These are phyloP conservation scores for Delitschia confertaspora DNA, from an alignment of 495 filamentous ascomycete species.

Conservation along the genomic window DNA sequence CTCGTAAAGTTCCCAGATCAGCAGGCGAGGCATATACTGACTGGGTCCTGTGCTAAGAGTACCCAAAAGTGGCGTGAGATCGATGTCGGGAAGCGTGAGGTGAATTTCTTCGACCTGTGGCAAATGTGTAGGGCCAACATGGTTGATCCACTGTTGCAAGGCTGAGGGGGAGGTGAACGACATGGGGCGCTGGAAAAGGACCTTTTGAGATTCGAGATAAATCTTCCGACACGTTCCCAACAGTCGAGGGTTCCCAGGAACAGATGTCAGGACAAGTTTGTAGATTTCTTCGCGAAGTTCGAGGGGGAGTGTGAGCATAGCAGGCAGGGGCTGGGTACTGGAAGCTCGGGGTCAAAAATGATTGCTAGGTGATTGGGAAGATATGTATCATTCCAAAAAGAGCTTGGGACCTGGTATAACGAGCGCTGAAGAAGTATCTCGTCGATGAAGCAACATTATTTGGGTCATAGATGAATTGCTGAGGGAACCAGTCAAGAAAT, in stretches of 20 bases:
- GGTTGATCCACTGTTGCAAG: conserved; percentile 21
- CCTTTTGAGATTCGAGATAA: conserved; percentile 21
- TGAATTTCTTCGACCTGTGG: conserved; percentile 9
- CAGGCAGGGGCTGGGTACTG: too few relatives aligned
- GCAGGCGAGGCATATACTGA: conserved; percentile 7
- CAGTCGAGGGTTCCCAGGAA: conserved; percentile 9
- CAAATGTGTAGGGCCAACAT: background rate
- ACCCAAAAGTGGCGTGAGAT: conserved; percentile 15
- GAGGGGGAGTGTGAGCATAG: conserved; percentile 20
- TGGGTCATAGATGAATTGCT: too few relatives aligned
- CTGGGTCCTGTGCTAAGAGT: background rate
- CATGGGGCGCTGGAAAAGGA: conserved; percentile 26
- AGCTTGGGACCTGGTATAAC: too few relatives aligned
- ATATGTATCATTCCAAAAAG: too few relatives aligned
- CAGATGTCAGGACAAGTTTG: conserved; percentile 7
- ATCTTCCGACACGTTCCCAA: conserved; percentile 24
- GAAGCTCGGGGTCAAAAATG: too few relatives aligned
- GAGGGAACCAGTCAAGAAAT: too few relatives aligned
- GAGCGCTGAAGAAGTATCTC: too few relatives aligned
- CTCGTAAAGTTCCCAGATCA: conserved; percentile 17
- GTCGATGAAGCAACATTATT: too few relatives aligned
- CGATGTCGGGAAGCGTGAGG: conserved; percentile 22
- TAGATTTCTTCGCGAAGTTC: conserved; percentile 25
- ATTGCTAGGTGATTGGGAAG: too few relatives aligned
- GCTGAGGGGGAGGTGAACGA: conserved; percentile 22